Evolutionary conservation across 169 alveolate genomes (phyloP).

Genomic region (Plasmodium ovale): DNA sequence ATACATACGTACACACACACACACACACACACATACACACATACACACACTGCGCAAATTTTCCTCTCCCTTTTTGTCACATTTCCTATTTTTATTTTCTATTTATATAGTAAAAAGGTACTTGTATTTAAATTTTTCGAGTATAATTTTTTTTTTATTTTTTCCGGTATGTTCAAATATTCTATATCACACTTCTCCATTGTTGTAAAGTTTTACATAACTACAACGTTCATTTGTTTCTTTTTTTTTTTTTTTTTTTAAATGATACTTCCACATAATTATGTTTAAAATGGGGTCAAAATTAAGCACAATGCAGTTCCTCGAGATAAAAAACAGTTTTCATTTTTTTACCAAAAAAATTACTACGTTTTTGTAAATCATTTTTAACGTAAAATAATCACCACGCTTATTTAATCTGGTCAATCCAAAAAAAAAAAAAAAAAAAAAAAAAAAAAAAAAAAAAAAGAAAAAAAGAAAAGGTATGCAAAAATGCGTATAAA

Average conservation of each 20-base stretch:
- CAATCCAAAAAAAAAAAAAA: too few relatives aligned
- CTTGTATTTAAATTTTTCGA: conserved; percentile 39
- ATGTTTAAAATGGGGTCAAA: too few relatives aligned
- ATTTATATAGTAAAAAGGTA: neutral
- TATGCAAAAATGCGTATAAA: too few relatives aligned
- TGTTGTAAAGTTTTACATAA: neutral
- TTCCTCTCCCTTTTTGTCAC: neutral
- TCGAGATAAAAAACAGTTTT: too few relatives aligned
- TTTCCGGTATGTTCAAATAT: conserved; percentile 41
- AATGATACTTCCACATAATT: too few relatives aligned
- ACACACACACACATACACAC: neutral
- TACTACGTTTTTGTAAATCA: too few relatives aligned
- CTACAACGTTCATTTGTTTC: neutral
- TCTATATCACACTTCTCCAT: conserved; percentile 69
- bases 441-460: too few relatives aligned
- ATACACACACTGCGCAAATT: neutral
- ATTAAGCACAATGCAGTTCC: neutral
- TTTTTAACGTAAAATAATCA: too few relatives aligned
- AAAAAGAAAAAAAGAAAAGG: too few relatives aligned
- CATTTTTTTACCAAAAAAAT: too few relatives aligned
- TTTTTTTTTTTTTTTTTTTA: neutral
- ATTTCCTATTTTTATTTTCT: neutral
- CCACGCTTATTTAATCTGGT: too few relatives aligned
- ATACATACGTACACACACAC: too few relatives aligned
- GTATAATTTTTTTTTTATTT: conserved; percentile 30